A percentile compares a stretch with the other conserved stretches of the same genome.
phyloP scores from a whole-genome alignment of 129 eudicot genomes.

The Pittosporum tobira region DNA sequence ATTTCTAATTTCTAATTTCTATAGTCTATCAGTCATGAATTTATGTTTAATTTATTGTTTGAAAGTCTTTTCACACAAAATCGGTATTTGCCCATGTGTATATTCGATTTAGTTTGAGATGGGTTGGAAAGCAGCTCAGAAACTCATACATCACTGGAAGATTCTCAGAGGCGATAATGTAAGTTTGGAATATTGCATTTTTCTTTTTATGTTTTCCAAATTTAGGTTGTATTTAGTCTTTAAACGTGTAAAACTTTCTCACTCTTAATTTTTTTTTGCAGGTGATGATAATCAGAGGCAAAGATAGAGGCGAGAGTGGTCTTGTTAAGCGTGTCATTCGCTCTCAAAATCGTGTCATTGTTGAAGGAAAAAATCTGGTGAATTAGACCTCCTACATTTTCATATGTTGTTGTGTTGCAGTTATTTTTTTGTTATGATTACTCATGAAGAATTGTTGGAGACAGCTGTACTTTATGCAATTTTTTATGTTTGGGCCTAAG shows the following conservation, averaged over 20 bases:
- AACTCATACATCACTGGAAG: constrained; percentile 88
- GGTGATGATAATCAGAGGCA: constrained; percentile 97
- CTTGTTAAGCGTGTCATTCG: constrained; percentile 64
- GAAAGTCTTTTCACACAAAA: not conserved
- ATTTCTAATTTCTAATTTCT: too few relatives aligned
- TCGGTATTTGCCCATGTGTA: not conserved
- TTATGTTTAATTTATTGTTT: too few relatives aligned
- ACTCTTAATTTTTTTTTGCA: constrained; percentile 13
- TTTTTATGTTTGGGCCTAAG: too few relatives aligned
- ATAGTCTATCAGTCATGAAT: too few relatives aligned
- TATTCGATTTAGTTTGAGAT: constrained; percentile 23
- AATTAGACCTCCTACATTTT: constrained; percentile 6
- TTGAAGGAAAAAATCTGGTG: constrained; percentile 90
- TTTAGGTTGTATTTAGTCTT: not conserved
- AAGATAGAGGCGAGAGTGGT: constrained; percentile 83
- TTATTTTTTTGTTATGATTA: not conserved
- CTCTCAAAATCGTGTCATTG: constrained; percentile 75
- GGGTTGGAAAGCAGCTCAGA: constrained; percentile 99
- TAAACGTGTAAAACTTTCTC: not conserved
- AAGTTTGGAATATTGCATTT: too few relatives aligned
- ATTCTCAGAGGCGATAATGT: constrained; percentile 93
- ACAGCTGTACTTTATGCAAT: not conserved
- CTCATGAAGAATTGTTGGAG: not conserved
- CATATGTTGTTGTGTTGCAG: not conserved
- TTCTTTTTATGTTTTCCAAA: too few relatives aligned